phyloP scores from a whole-genome alignment of 768 basidiomycete genomes.

The Saitozyma podzolica region DNA sequence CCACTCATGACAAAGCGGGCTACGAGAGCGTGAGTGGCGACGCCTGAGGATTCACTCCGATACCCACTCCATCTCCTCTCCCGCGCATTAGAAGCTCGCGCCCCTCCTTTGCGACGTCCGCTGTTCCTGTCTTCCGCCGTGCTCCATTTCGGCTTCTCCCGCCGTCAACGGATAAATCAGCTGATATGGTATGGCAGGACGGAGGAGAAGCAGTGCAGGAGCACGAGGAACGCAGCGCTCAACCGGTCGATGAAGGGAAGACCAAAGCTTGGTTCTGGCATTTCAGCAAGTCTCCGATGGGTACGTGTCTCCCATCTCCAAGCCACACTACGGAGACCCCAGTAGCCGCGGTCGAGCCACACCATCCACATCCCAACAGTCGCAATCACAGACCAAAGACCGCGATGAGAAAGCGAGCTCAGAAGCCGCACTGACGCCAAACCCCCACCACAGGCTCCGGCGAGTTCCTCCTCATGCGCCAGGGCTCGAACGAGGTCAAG shows the following conservation, averaged over 20 bases:
- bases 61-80: not conserved
- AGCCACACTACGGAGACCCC: not conserved
- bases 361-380: no score
- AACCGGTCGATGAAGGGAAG: conserved; percentile 19
- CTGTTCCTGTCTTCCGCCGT: not conserved
- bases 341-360: not conserved
- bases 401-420: no score
- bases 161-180: not conserved
- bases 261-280: conserved; percentile 44
- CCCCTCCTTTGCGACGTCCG: not conserved
- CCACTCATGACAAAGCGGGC: conserved; percentile 38
- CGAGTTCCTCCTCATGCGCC: conserved; percentile 46
- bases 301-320: conserved; percentile 20
- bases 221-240: conserved; percentile 4
- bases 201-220: conserved; percentile 39
- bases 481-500: conserved; percentile 41
- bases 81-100: not conserved
- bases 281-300: conserved; percentile 50
- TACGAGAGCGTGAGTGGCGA: conserved; percentile 39
- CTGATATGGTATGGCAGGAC: conserved; percentile 16
- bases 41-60: not conserved
- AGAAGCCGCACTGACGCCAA: no score
- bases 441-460: conserved; percentile 41
- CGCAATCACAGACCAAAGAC: no score
- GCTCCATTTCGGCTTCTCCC: not conserved